These are phyloP conservation scores for Cladorrhinum samala DNA, from an alignment of 495 filamentous ascomycete species.

Conservation along the genomic window DNA sequence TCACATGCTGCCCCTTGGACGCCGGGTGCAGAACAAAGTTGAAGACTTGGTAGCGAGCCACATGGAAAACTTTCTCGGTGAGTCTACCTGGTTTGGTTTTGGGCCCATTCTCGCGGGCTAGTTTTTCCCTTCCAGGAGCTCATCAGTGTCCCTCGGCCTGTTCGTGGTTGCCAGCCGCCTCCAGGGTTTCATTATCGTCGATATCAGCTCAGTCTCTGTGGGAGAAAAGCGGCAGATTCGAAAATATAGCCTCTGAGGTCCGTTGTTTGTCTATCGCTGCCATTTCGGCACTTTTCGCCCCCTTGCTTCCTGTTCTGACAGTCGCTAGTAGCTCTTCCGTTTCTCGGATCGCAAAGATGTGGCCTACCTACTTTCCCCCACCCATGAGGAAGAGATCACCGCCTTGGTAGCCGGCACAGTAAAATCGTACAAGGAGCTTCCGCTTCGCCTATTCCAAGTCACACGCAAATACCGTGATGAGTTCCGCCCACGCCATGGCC, in stretches of 20 bases:
- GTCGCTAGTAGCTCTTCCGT: constrained; percentile 60
- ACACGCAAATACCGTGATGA: constrained; percentile 94
- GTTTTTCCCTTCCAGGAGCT: no score
- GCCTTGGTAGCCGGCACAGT: constrained; percentile 63
- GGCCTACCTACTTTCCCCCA: constrained; percentile 76
- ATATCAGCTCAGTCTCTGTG: constrained; percentile 82
- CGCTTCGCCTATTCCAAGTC: constrained; percentile 86
- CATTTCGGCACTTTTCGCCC: neutral
- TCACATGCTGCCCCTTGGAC: constrained; percentile 86
- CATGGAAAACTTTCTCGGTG: constrained; percentile 70
- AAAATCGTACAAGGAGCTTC: constrained; percentile 83
- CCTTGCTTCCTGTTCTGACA: constrained; percentile 8
- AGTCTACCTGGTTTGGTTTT: constrained; percentile 13
- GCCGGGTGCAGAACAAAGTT: constrained; percentile 82
- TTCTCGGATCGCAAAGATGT: constrained; percentile 73
- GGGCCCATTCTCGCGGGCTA: no score
- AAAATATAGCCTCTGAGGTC: constrained; percentile 37
- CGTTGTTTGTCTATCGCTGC: no score
- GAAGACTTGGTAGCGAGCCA: constrained; percentile 81
- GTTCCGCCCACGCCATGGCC: constrained; percentile 74
- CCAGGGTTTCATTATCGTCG: constrained; percentile 80
- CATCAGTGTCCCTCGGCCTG: no score
- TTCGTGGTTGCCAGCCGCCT: constrained; percentile 54
- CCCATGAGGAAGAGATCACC: constrained; percentile 96
- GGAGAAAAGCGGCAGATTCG: constrained; percentile 49